Base-by-base conservation (phyloP, 2,329 filamentous ascomycete genomes). In the Tricladium varicosporioides region DNA sequence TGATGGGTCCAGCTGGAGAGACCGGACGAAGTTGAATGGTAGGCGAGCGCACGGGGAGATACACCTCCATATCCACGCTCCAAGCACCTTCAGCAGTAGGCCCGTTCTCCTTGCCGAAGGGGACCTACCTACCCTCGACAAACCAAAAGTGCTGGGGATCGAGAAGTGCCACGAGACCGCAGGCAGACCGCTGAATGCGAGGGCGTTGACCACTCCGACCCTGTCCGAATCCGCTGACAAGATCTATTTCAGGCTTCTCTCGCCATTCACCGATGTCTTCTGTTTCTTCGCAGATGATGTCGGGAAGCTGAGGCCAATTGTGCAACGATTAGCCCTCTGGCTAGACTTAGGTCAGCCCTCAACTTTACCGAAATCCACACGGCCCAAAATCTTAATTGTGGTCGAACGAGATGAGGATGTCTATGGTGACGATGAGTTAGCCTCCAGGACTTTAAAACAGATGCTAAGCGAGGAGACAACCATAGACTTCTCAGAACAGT, bases 251-350 rank as follows among this genome's bases (percentile, higher is more conserved):
- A 53, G 27, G 18, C 53, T 59, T 40, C 57, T 59, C 53, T 53
- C 47, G 15, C 56, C 50, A 5, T 61, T 61, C 16, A 61, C 56
- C 27, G 57, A 68, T 47, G 52, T 68, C 15, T 57, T 68, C 42
- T 65, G 57, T 27, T 59, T 67, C 44, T 67, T 69, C 47, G 57
- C 60, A 15, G 52, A 65, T 51, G 59, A 69, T 49, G 50, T 69
- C 46, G 31, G 57, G 36, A 47, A 53, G 7, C 51, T 58, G 1
- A 48, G 52, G 13, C 56, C 51, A 11, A 59, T 63, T 9, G 54
- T 63, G n/a, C 42, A 55, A 19, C 54, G 53, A 36, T 45, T 68
- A 4, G 56, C 51, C n/a, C 42, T 53, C 31, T 67, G 60, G 61
- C 47, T 59, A 61, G 45, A 62, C 53, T 16, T 58, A 51, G 53